These are phyloP conservation scores for Lycium ferocissimum DNA, from an alignment of 257 asterid genomes.

Conservation along the genomic window DNA sequence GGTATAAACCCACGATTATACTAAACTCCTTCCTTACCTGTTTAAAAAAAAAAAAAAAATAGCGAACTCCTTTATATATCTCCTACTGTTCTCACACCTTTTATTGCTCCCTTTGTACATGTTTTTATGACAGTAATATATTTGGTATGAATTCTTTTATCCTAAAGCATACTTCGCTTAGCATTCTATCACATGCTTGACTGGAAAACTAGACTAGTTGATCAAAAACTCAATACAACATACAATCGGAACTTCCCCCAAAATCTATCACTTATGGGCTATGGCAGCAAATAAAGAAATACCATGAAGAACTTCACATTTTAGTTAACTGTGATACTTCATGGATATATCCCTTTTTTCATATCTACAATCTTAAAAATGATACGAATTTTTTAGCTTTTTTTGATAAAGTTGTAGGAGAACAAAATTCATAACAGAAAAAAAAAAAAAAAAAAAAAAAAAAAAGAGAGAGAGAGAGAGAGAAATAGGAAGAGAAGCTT, in stretches of 20 bases:
- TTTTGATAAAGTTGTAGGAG: neutral
- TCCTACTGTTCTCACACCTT: slow-evolving; percentile 11
- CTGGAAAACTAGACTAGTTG: neutral
- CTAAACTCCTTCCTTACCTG: slow-evolving; percentile 7
- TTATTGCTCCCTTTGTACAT: slow-evolving; percentile 7
- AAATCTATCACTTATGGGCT: neutral
- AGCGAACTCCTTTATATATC: neutral
- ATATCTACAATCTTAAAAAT: neutral
- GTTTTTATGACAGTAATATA: neutral
- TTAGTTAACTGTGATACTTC: neutral
- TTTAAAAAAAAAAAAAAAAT: neutral
- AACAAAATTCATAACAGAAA: too few relatives aligned
- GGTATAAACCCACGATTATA: neutral
- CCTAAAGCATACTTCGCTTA: neutral
- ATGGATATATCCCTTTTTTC: neutral
- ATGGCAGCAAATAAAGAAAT: neutral
- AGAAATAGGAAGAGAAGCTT: neutral
- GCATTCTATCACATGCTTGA: slow-evolving; percentile 19
- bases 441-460: neutral
- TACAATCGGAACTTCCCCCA: neutral
- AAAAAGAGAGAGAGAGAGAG: neutral
- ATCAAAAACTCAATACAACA: neutral
- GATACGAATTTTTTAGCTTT: neutral
- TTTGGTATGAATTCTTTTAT: neutral
- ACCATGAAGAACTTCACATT: neutral